Evolutionary conservation across 2,329 filamentous ascomycete species (phyloP).

Genomic region (Aspergillus chevalieri): DNA sequence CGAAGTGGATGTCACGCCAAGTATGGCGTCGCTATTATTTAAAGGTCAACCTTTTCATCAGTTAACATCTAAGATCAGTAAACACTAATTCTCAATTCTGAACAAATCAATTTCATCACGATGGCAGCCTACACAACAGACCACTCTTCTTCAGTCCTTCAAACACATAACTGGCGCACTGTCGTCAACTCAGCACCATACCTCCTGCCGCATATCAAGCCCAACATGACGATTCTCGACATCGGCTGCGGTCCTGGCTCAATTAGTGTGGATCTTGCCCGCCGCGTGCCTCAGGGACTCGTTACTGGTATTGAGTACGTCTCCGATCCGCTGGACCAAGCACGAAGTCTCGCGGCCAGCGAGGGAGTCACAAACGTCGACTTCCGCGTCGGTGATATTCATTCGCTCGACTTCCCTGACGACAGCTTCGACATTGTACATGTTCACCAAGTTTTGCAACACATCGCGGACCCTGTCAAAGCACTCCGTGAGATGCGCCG

Average conservation of each 20-base stretch:
- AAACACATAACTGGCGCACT: constrained; percentile 32
- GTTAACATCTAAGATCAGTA: background rate
- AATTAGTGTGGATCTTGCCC: constrained; percentile 39
- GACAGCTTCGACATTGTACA: constrained; percentile 54
- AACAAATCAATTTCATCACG: background rate
- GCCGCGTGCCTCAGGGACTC: constrained; percentile 29
- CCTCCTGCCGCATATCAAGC: constrained; percentile 32
- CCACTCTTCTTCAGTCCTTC: constrained; percentile 32
- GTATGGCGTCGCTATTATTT: background rate
- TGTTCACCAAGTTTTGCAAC: constrained; percentile 54
- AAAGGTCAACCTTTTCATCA: background rate
- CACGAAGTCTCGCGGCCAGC: constrained; percentile 24
- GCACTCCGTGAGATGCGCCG: constrained; percentile 52
- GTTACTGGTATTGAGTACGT: constrained; percentile 35
- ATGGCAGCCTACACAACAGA: constrained; percentile 32
- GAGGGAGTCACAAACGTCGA: constrained; percentile 27
- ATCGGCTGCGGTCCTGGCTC: constrained; percentile 42
- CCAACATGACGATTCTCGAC: constrained; percentile 36
- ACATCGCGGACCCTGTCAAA: constrained; percentile 47
- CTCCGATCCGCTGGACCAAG: constrained; percentile 26
- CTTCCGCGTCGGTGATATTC: constrained; percentile 37
- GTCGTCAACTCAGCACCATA: constrained; percentile 34
- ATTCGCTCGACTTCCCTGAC: constrained; percentile 36
- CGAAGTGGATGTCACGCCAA: background rate
- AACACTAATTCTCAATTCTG: background rate